These are phyloP conservation scores for Anthracocystis walkeri DNA, from an alignment of 1,284 basidiomycete species.

Conservation along the genomic window DNA sequence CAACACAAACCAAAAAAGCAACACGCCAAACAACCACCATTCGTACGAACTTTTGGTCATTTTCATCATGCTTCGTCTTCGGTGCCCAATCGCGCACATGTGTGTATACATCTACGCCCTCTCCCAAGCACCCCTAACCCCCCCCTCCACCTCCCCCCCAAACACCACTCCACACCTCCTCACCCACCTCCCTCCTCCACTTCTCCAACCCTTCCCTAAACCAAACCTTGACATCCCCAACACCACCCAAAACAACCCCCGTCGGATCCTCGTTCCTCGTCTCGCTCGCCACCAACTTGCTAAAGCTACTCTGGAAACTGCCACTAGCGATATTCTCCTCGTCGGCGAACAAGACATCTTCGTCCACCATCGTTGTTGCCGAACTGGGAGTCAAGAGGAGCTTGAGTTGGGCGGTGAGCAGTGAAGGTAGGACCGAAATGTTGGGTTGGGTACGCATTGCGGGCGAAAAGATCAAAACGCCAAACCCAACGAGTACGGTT, in stretches of 20 bases:
- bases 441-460: constrained; percentile 78
- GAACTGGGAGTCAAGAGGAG: constrained; percentile 78
- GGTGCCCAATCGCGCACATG: no score
- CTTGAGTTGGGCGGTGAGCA: constrained; percentile 74
- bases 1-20: no score
- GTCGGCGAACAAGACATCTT: constrained; percentile 81
- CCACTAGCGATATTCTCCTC: constrained; percentile 76
- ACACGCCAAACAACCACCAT: no score
- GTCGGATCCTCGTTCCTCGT: constrained; percentile 19
- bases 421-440: constrained; percentile 60
- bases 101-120: no score
- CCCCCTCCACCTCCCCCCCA: constrained; percentile 10
- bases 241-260: not conserved
- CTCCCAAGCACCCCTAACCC: constrained; percentile 22
- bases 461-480: constrained; percentile 75
- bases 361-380: constrained; percentile 74
- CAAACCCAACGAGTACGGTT: constrained; percentile 84
- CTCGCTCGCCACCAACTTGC: constrained; percentile 83
- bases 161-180: constrained; percentile 6
- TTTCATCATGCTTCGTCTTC: no score
- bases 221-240: constrained; percentile 21
- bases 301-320: constrained; percentile 91
- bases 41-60: no score
- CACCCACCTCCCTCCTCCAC: constrained; percentile 9
- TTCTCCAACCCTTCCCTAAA: constrained; percentile 4